Conservation (phyloP, 1,284 basidiomycete genomes). For the Lignosus rhinocerotis region DNA sequence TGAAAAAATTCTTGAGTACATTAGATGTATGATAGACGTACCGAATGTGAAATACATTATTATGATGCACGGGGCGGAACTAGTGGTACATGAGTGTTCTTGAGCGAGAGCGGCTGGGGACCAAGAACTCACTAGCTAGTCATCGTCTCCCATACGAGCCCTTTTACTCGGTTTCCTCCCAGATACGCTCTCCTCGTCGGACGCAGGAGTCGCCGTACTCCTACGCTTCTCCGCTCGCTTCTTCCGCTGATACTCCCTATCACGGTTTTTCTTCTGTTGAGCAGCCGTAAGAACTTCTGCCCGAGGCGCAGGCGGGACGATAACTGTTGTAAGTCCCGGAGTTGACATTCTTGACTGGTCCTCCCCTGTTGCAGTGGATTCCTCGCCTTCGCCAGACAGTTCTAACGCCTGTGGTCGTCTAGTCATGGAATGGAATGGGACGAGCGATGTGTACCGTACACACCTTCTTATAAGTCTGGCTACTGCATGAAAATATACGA, state of each 20-base stretch:
- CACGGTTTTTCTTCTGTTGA: slow-evolving; percentile 69
- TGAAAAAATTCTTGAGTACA: slow-evolving; percentile 55
- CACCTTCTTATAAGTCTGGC: slow-evolving; percentile 71
- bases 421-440: background rate
- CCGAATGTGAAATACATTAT: slow-evolving; percentile 11
- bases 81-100: background rate
- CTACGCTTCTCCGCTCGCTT: slow-evolving; percentile 55
- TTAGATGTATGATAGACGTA: slow-evolving; percentile 49
- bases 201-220: slow-evolving; percentile 55
- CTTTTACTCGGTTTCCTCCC: slow-evolving; percentile 61
- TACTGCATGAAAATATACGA: slow-evolving; percentile 78
- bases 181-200: slow-evolving; percentile 66
- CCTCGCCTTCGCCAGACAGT: slow-evolving; percentile 70
- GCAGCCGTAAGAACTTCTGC: slow-evolving; percentile 65
- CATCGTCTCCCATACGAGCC: slow-evolving; percentile 60
- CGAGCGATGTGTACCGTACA: slow-evolving; percentile 9
- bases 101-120: background rate
- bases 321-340: slow-evolving; percentile 69
- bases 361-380: slow-evolving; percentile 55
- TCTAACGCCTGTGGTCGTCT: slow-evolving; percentile 60
- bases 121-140: slow-evolving; percentile 26
- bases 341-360: slow-evolving; percentile 55
- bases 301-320: slow-evolving; percentile 70
- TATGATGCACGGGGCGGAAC: slow-evolving; percentile 11
- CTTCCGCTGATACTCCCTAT: slow-evolving; percentile 74